These are phyloP conservation scores for Ceratocystis destructans DNA, from an alignment of 2,329 filamentous ascomycete species.

Conservation along the genomic window DNA sequence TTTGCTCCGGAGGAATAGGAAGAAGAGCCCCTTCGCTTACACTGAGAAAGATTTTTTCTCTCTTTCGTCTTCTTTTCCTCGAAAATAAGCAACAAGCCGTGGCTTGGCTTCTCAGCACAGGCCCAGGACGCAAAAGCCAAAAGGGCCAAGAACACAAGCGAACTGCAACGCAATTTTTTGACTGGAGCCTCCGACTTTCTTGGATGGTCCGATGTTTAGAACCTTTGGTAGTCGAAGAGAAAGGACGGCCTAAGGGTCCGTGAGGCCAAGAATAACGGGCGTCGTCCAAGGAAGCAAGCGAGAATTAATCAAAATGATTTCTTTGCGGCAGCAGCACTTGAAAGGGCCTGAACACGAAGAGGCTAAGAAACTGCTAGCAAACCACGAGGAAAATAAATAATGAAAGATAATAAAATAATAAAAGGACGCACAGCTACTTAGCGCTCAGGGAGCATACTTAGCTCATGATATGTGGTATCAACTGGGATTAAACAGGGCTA, in stretches of 20 bases:
- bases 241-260: not conserved
- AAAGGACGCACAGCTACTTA: too few relatives aligned
- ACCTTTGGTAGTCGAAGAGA: not conserved
- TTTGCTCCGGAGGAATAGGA: not conserved
- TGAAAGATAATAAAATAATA: not conserved
- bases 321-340: not conserved
- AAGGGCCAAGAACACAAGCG: not conserved
- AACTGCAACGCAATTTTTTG: not conserved
- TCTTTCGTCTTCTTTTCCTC: not conserved
- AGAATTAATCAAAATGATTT: not conserved
- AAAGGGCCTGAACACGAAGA: not conserved
- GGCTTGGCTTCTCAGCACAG: not conserved
- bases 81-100: not conserved
- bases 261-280: not conserved
- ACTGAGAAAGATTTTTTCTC: not conserved
- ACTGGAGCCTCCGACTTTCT: not conserved
- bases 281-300: not conserved
- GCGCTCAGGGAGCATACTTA: too few relatives aligned
- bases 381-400: not conserved
- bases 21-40: not conserved
- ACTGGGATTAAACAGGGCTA: not conserved
- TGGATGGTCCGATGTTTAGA: not conserved
- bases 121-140: not conserved
- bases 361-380: too few relatives aligned
- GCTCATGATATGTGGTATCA: not conserved